A percentile compares a stretch with the other conserved stretches of the same genome.
phyloP scores from a whole-genome alignment of 805 yeast genomes.

The Debaryomyces hansenii region DNA sequence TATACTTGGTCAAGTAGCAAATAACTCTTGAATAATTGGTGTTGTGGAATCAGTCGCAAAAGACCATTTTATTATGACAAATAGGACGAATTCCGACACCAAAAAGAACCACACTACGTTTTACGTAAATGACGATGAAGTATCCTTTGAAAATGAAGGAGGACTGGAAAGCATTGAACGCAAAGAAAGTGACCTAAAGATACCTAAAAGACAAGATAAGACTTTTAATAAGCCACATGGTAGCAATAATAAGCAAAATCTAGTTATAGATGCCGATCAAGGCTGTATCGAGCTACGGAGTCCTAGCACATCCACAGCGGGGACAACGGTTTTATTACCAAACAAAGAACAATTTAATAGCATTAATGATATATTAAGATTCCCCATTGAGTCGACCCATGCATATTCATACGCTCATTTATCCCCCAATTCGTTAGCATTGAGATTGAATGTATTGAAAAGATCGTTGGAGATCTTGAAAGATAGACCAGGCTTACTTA shows the following conservation, averaged over 20 bases:
- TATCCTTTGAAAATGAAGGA: background rate
- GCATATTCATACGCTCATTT: slow-evolving; percentile 83
- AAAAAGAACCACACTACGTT: background rate
- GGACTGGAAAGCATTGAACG: background rate
- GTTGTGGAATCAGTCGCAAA: too few relatives aligned
- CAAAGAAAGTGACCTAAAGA: background rate
- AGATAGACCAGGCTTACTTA: slow-evolving; percentile 56
- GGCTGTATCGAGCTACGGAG: background rate
- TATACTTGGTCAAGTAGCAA: too few relatives aligned
- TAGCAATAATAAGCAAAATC: background rate
- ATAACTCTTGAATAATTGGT: too few relatives aligned
- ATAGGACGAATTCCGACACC: background rate
- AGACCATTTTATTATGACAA: background rate
- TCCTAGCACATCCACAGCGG: background rate
- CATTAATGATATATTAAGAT: slow-evolving; percentile 48
- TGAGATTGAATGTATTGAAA: slow-evolving; percentile 70
- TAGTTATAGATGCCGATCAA: background rate
- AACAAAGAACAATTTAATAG: slow-evolving; percentile 3
- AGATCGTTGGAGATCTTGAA: slow-evolving; percentile 73
- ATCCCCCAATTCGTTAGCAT: slow-evolving; percentile 77
- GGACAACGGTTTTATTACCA: background rate
- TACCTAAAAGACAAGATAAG: background rate
- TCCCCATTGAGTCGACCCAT: slow-evolving; percentile 79
- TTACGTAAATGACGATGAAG: background rate
- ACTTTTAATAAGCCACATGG: background rate